A percentile compares a stretch with the other conserved stretches of the same genome.
Evolutionary conservation across 768 basidiomycete genomes (phyloP).

Genomic region (Tephrocybe rancida): DNA sequence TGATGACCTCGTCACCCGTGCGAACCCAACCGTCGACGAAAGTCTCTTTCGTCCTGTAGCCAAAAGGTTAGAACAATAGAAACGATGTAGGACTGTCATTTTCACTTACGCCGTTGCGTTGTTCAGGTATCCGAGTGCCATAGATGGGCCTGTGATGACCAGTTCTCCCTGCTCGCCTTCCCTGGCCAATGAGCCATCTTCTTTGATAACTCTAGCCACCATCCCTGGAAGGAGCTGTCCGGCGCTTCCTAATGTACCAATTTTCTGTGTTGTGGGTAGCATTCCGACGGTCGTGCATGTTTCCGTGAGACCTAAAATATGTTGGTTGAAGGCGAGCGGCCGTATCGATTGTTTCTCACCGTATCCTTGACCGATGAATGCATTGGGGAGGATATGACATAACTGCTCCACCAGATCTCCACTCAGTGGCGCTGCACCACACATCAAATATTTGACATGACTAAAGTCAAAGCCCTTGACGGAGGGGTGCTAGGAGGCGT

Average conservation of each 20-base stretch:
- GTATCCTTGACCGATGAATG: slow-evolving; percentile 67
- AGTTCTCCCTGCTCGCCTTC: slow-evolving; percentile 68
- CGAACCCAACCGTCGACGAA: slow-evolving; percentile 68
- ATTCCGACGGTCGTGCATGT: slow-evolving; percentile 55
- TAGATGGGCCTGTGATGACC: slow-evolving; percentile 59
- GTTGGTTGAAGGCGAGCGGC: neutral
- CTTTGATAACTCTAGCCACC: slow-evolving; percentile 54
- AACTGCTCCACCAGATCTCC: slow-evolving; percentile 52
- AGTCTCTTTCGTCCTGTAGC: slow-evolving; percentile 59
- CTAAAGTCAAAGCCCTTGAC: slow-evolving; percentile 51
- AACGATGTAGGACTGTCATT: slow-evolving; percentile 8
- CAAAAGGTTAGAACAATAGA: neutral
- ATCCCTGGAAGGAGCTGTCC: slow-evolving; percentile 64
- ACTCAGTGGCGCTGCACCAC: slow-evolving; percentile 66
- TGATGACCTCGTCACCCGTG: slow-evolving; percentile 75
- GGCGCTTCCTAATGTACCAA: slow-evolving; percentile 55
- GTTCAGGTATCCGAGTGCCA: slow-evolving; percentile 59
- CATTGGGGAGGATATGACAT: slow-evolving; percentile 54
- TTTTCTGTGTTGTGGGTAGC: slow-evolving; percentile 41
- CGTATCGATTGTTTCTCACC: slow-evolving; percentile 31
- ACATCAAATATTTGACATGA: slow-evolving; percentile 53
- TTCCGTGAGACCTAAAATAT: slow-evolving; percentile 59
- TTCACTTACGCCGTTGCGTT: slow-evolving; percentile 60
- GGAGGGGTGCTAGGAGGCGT: slow-evolving; percentile 46
- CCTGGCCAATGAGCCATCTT: slow-evolving; percentile 55